Evolutionary conservation across 1,139 yeast genomes (phyloP), one percentile per base, ranked within the genome.

Genomic region (Suhomyces yuchorum): DNA sequence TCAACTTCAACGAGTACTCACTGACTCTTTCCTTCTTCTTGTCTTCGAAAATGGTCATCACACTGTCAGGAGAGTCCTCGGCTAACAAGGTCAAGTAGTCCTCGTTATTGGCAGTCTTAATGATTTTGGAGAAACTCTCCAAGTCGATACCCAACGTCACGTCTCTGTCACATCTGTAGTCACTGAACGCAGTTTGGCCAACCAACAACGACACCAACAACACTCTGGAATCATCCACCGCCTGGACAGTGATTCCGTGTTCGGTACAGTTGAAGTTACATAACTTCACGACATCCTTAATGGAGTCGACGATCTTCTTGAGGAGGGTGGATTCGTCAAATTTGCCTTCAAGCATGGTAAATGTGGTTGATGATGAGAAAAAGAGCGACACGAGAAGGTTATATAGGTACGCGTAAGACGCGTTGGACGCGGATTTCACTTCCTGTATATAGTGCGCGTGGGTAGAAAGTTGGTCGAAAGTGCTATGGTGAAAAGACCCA

Each of bases 221-320:
- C 53, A 93, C 97, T 77, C 97, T 90, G 32, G 99, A 91, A 65
- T 91, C 96, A 71, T 93, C 99, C 60, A 93, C 96, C 19, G 99
- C 98, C 74, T 93, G 98, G 20, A 95, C 95, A 17, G 96, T 87
- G 61, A 93, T 86, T 55, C 99, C 99, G 56, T 85, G 83, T 68
- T 89, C 96, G 18, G 96, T 84, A 73, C 98, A 93, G 73, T 92
- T 96, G 78, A 93, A 90, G 79, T 93, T 93, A 75, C 97, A 93
- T 61, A 91, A 80, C 64, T 88, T 88, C 55, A 93, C 97, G 65
- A 96, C 85, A 65, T 93, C 99, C 67, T 90, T 88, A 66, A 91
- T 87, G 51, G 97, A 84, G 61, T 93, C 98, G 62, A 91, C 87
- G 63, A 90, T 84, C 80, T 88, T 90, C 72, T 93, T 93, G 66